Evolutionary conservation across 2,329 filamentous ascomycete species (phyloP).

Genomic region (Colletotrichum truncatum): DNA sequence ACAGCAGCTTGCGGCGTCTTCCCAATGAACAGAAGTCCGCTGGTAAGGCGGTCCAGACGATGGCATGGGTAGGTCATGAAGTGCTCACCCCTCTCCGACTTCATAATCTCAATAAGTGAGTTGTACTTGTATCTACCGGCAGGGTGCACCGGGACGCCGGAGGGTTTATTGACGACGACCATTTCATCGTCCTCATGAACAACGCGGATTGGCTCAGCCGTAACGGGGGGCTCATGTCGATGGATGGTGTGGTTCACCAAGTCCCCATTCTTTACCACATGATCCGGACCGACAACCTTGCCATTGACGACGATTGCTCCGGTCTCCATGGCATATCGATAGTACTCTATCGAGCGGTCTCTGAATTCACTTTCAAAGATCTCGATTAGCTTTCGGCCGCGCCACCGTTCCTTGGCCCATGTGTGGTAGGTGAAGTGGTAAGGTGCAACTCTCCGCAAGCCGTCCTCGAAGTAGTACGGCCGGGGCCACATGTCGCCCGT

Average conservation of each 20-base stretch:
- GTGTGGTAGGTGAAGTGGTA: slow-evolving; percentile 97
- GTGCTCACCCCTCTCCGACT: slow-evolving; percentile 70
- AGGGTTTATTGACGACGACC: slow-evolving; percentile 96
- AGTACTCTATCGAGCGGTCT: slow-evolving; percentile 87
- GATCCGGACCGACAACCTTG: slow-evolving; percentile 71
- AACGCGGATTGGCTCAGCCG: slow-evolving; percentile 79
- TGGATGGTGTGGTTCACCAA: slow-evolving; percentile 93
- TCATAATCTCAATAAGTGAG: slow-evolving; percentile 92
- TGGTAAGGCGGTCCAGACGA: slow-evolving; percentile 91
- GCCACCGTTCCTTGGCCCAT: slow-evolving; percentile 93
- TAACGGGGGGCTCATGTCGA: slow-evolving; percentile 94
- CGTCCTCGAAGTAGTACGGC: slow-evolving; percentile 86
- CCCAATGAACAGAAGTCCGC: slow-evolving; percentile 97
- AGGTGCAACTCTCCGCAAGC: slow-evolving; percentile 82
- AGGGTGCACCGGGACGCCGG: slow-evolving; percentile 93
- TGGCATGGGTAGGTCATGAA: slow-evolving; percentile 80
- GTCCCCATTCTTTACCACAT: slow-evolving; percentile 87
- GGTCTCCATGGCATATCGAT: slow-evolving; percentile 81
- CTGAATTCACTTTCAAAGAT: slow-evolving; percentile 94
- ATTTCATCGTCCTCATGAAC: slow-evolving; percentile 93
- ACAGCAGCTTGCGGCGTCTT: slow-evolving; percentile 87
- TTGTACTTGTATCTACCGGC: slow-evolving; percentile 97
- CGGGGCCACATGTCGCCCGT: slow-evolving; percentile 55
- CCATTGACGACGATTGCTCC: slow-evolving; percentile 86
- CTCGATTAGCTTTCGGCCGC: slow-evolving; percentile 81